phyloP scores from a whole-genome alignment of 345 rosid genomes.

The Microcos paniculata region DNA sequence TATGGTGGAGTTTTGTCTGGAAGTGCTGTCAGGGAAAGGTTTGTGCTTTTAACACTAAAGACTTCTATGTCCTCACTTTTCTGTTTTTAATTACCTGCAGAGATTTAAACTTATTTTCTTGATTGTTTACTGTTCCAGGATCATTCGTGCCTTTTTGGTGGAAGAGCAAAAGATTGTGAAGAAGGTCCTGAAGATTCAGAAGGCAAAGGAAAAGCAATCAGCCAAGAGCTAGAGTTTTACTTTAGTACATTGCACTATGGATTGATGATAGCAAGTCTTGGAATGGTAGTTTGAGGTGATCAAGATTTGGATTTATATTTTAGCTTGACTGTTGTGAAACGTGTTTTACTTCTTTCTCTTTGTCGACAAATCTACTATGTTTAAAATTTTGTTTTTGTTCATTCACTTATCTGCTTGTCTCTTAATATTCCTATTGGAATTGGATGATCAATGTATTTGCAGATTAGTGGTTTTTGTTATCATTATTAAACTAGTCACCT shows the following conservation, averaged over 20 bases:
- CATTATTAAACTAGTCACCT: no score
- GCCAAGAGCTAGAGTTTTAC: slow-evolving; percentile 19
- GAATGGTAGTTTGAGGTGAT: background rate
- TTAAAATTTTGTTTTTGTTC: slow-evolving; percentile 4
- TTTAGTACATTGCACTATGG: background rate
- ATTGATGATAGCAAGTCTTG: background rate
- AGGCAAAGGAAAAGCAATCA: slow-evolving; percentile 16
- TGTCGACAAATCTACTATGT: slow-evolving; percentile 12
- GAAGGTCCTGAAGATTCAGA: slow-evolving; percentile 22
- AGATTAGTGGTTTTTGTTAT: background rate
- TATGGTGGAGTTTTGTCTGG: slow-evolving; percentile 86
- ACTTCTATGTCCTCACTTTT: background rate
- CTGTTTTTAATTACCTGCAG: background rate
- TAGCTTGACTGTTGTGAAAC: background rate
- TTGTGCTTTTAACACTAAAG: slow-evolving; percentile 4
- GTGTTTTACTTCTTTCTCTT: background rate
- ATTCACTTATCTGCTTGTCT: background rate
- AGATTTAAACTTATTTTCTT: background rate
- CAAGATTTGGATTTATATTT: background rate
- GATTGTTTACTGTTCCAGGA: slow-evolving; percentile 33
- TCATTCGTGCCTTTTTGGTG: slow-evolving; percentile 72
- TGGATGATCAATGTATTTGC: background rate
- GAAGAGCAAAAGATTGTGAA: slow-evolving; percentile 89
- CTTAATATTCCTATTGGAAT: background rate
- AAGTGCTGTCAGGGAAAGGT: slow-evolving; percentile 90